These are phyloP conservation scores for Phlyctochytrium bullatum DNA, from an alignment of 192 early-diverging fungal species.

Conservation along the genomic window DNA sequence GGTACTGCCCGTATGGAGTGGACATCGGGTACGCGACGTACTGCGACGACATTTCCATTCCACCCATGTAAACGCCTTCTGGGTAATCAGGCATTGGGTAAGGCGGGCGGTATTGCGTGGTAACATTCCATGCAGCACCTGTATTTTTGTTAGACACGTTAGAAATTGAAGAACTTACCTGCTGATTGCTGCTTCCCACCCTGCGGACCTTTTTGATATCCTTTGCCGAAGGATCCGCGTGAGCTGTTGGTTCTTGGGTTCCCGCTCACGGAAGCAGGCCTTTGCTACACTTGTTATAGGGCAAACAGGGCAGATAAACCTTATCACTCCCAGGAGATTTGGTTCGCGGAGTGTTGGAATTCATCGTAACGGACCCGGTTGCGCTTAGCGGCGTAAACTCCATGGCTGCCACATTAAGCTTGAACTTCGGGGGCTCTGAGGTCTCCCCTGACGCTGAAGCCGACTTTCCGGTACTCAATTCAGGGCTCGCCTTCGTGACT, in stretches of 20 bases:
- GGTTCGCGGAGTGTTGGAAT: not conserved
- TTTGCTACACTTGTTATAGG: slow-evolving; percentile 10
- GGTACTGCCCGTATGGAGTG: slow-evolving; percentile 14
- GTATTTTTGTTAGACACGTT: not conserved
- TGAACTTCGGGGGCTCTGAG: slow-evolving; percentile 31
- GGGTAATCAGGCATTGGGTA: slow-evolving; percentile 15
- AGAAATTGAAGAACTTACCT: not conserved
- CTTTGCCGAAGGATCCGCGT: slow-evolving; percentile 14
- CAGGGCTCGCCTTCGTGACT: not conserved
- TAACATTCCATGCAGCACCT: not conserved
- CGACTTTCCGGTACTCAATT: not conserved
- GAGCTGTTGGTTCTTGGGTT: slow-evolving; percentile 16
- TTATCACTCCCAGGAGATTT: slow-evolving; percentile 7
- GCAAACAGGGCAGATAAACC: not conserved
- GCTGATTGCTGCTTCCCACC: not conserved
- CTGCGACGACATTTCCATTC: slow-evolving; percentile 17
- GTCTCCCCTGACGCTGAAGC: not conserved
- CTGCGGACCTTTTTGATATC: slow-evolving; percentile 21
- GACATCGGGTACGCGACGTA: slow-evolving; percentile 15
- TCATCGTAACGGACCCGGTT: not conserved
- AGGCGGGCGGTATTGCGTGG: slow-evolving; percentile 20
- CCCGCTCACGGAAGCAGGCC: slow-evolving; percentile 15
- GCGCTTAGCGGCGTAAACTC: slow-evolving; percentile 39
- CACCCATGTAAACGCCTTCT: slow-evolving; percentile 13
- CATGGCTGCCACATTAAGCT: slow-evolving; percentile 40